Evolutionary conservation across 768 basidiomycete genomes (phyloP).

Genomic region (Amanita pseudoporphyria): DNA sequence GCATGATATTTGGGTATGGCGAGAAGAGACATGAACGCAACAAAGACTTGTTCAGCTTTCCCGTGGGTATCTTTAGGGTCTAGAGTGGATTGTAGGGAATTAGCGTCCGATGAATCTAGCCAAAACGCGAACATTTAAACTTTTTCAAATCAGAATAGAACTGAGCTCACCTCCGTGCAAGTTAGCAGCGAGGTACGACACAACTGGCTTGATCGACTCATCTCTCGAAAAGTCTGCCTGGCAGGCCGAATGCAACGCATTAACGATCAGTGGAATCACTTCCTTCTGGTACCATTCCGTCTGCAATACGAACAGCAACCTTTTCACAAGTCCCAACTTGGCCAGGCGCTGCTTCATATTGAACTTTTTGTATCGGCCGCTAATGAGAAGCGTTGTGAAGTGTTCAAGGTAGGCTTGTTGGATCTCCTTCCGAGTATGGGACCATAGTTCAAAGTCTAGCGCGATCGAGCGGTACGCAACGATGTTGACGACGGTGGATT

Average conservation of each 20-base stretch:
- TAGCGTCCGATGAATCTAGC: not conserved
- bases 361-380: constrained; percentile 68
- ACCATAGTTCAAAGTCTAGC: constrained; percentile 89
- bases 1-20: constrained; percentile 45
- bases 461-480: constrained; percentile 77
- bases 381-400: constrained; percentile 62
- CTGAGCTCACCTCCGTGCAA: constrained; percentile 50
- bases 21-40: constrained; percentile 52
- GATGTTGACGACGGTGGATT: constrained; percentile 75
- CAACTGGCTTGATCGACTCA: constrained; percentile 73
- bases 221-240: constrained; percentile 63
- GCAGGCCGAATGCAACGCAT: constrained; percentile 51
- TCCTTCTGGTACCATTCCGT: constrained; percentile 65
- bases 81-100: constrained; percentile 47
- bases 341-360: constrained; percentile 66
- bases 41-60: constrained; percentile 62
- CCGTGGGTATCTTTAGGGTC: constrained; percentile 39
- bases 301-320: constrained; percentile 74
- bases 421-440: constrained; percentile 58
- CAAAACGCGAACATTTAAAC: not conserved
- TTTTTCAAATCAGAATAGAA: not conserved
- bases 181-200: constrained; percentile 80
- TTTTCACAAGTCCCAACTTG: constrained; percentile 64
- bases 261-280: constrained; percentile 38
- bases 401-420: constrained; percentile 75